Conservation (phyloP, 805 yeast species). For the Starmerella lactis-condensi region DNA sequence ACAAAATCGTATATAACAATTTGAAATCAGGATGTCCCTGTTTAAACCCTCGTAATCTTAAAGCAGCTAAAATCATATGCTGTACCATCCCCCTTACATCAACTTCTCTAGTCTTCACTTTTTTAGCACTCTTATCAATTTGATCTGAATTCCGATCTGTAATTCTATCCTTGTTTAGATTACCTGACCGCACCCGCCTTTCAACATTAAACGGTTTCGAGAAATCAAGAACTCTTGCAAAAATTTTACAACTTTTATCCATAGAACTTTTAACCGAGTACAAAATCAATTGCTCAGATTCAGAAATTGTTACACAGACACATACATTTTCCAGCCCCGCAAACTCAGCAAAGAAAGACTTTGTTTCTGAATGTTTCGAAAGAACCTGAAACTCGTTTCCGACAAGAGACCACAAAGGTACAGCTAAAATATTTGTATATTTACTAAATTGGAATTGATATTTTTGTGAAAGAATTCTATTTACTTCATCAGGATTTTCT, state of each 20-base stretch:
- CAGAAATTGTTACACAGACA: conserved; percentile 1
- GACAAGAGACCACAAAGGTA: conserved; percentile 12
- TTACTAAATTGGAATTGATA: background rate
- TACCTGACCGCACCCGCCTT: too few species aligned
- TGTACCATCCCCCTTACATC: conserved; percentile 15
- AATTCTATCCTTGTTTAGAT: too few species aligned
- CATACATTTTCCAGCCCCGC: conserved; percentile 5
- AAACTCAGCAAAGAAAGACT: conserved; percentile 11
- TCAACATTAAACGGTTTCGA: too few species aligned
- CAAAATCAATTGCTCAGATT: conserved; percentile 10
- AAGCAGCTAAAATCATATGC: conserved; percentile 22
- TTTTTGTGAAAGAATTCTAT: too few species aligned
- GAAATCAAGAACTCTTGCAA: conserved; percentile 10
- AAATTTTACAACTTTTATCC: conserved; percentile 2
- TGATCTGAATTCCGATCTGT: too few species aligned
- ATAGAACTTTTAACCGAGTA: conserved; percentile 7
- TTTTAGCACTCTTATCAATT: too few species aligned
- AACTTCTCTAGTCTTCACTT: too few species aligned
- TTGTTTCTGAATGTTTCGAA: conserved; percentile 5
- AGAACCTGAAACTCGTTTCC: conserved; percentile 14
- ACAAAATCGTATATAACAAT: conserved; percentile 18
- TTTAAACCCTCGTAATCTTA: conserved; percentile 21
- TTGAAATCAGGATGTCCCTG: conserved; percentile 18
- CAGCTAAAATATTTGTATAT: background rate
- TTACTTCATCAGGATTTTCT: too few species aligned